Evolutionary conservation across 2,329 filamentous ascomycete species (phyloP).

Genomic region (Fusarium euwallaceae): DNA sequence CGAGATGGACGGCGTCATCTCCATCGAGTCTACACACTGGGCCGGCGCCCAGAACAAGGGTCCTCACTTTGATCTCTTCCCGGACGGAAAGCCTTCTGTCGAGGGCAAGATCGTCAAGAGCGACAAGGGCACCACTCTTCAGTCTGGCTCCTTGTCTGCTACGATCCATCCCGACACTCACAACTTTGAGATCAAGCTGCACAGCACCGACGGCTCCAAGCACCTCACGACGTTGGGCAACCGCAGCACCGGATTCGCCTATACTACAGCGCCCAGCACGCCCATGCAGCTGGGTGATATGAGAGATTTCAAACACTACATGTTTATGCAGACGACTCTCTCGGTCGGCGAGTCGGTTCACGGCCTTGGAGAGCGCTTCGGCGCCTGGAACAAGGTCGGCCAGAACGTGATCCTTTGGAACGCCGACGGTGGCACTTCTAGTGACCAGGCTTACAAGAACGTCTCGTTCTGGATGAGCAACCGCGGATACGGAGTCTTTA

Average conservation of each 20-base stretch:
- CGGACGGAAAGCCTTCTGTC: constrained; percentile 49
- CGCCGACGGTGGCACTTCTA: constrained; percentile 74
- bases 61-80: constrained; percentile 57
- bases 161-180: constrained; percentile 53
- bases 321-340: constrained; percentile 68
- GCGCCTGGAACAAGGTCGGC: constrained; percentile 81
- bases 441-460: constrained; percentile 80
- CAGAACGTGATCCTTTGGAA: constrained; percentile 77
- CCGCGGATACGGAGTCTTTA: constrained; percentile 81
- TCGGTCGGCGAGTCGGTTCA: constrained; percentile 76
- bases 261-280: constrained; percentile 50
- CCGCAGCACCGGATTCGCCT: constrained; percentile 57
- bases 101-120: constrained; percentile 47
- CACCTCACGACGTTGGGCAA: constrained; percentile 55
- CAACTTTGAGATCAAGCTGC: constrained; percentile 56
- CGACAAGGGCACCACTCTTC: constrained; percentile 53
- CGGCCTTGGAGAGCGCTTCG: constrained; percentile 82
- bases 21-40: constrained; percentile 57
- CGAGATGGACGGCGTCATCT: constrained; percentile 56
- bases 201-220: constrained; percentile 53
- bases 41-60: constrained; percentile 53
- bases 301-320: constrained; percentile 65
- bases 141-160: constrained; percentile 53
- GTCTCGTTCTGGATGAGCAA: constrained; percentile 78
- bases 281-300: constrained; percentile 53